Conservation (phyloP, 257 asterid genomes). For the Agastache rugosa region DNA sequence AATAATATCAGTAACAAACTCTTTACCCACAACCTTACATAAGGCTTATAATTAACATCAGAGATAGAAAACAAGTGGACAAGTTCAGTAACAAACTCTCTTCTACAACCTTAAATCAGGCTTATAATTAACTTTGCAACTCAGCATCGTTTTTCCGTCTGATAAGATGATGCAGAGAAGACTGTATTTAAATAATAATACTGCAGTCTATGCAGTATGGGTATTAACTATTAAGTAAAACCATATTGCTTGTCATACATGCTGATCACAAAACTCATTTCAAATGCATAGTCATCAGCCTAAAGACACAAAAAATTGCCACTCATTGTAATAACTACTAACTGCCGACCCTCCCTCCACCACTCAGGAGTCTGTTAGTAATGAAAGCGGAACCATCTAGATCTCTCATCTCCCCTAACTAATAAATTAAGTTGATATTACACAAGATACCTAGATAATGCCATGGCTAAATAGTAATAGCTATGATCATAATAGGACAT, state of each 20-base stretch:
- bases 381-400: background rate
- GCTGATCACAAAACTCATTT: background rate
- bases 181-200: background rate
- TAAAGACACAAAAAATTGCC: background rate
- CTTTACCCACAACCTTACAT: background rate
- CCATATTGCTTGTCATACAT: background rate
- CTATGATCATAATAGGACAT: background rate
- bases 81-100: background rate
- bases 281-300: conserved; percentile 4
- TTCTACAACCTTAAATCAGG: background rate
- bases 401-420: background rate
- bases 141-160: background rate
- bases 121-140: background rate
- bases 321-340: background rate
- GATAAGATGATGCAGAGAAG: background rate
- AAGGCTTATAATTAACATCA: background rate
- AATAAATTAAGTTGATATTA: background rate
- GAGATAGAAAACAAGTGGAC: background rate
- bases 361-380: background rate
- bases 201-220: background rate
- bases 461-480: background rate
- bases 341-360: background rate
- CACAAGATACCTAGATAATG: background rate
- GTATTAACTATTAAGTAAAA: background rate
- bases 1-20: background rate